Base-by-base conservation (phyloP, 495 filamentous ascomycete species). In the Jackrogersella minutella region DNA sequence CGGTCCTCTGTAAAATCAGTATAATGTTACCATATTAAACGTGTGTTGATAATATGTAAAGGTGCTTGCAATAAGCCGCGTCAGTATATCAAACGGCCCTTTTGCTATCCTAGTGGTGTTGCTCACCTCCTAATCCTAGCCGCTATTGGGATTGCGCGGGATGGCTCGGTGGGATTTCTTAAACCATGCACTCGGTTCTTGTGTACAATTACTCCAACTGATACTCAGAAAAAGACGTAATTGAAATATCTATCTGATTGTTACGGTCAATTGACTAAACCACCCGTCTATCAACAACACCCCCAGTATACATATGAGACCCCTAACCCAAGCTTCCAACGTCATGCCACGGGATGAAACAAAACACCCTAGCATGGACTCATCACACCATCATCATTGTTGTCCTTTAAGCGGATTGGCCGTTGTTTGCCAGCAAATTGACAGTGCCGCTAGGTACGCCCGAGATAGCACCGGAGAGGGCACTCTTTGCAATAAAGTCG, bases 401-500 rank as follows among this genome's bases (percentile, higher is more conserved):
- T 17, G 17, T 30, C 21, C 44, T 61, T 62, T 71, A 73, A 34
- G 63, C 65, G 17, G 75, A 72, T 67, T 76, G 76, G 63, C 72
- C 80, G 77, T 86, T 86, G 77, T 84, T 83, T 34, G 81, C 77
- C 11, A 86, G 71, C 22, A 64, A 49, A 73, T 85, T 84, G 62
- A 65, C 64, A 54, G 77, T 85, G 50, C 76, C 79, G 57, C 71
- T 72, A 37, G 78, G 80, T 4, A 82, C 44, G 51, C 60, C 69
- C 17, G 66, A 64, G 53, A 86, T 68, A 41, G 74, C 56, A 24
- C 69, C 76, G 2, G 53, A 64, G 51, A 63, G 70, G 11, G 78
- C 77, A 2, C 75, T 65, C 33, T 69, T 66, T 33, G 61, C 68
- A 54, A 86, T 80, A 70, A 78, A 80, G 14, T 69, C 33, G 65